These are phyloP conservation scores for Suhomyces sp. DNA, from an alignment of 805 yeast genomes.

Conservation along the genomic window DNA sequence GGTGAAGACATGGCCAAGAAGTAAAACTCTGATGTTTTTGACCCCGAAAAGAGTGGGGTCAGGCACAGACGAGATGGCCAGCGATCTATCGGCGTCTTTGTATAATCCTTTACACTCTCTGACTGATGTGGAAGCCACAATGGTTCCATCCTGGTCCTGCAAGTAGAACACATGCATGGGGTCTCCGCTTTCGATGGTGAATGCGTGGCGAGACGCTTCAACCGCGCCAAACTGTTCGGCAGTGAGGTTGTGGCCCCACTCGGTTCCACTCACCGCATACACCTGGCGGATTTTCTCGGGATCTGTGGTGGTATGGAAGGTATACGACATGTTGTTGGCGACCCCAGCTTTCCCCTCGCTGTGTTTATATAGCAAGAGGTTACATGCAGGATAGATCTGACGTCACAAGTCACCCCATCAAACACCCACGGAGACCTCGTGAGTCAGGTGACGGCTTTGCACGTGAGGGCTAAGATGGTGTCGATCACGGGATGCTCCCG, in stretches of 20 bases:
- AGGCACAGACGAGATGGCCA: constrained; percentile 26
- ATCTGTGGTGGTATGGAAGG: constrained; percentile 21
- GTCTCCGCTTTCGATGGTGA: constrained; percentile 12
- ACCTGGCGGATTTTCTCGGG: constrained; percentile 19
- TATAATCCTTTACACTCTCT: constrained; percentile 25
- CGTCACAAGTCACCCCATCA: too few relatives aligned
- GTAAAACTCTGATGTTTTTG: constrained; percentile 24
- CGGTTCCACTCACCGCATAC: constrained; percentile 21
- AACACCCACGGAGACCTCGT: too few relatives aligned
- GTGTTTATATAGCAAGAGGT: neutral
- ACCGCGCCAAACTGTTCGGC: constrained; percentile 23
- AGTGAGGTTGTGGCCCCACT: constrained; percentile 21
- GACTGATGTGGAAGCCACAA: constrained; percentile 23
- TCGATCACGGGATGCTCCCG: too few relatives aligned
- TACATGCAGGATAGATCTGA: too few relatives aligned
- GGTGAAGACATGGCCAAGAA: constrained; percentile 27
- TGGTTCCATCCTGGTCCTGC: constrained; percentile 18
- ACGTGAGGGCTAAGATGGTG: too few relatives aligned
- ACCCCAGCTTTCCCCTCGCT: neutral
- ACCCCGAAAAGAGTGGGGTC: constrained; percentile 33
- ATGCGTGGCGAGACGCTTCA: constrained; percentile 9
- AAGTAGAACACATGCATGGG: constrained; percentile 25
- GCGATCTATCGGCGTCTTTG: constrained; percentile 24
- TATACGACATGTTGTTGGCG: constrained; percentile 5
- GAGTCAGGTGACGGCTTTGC: too few relatives aligned